Evolutionary conservation across 2,329 filamentous ascomycete genomes (phyloP).

Genomic region (Penicillium sp.): DNA sequence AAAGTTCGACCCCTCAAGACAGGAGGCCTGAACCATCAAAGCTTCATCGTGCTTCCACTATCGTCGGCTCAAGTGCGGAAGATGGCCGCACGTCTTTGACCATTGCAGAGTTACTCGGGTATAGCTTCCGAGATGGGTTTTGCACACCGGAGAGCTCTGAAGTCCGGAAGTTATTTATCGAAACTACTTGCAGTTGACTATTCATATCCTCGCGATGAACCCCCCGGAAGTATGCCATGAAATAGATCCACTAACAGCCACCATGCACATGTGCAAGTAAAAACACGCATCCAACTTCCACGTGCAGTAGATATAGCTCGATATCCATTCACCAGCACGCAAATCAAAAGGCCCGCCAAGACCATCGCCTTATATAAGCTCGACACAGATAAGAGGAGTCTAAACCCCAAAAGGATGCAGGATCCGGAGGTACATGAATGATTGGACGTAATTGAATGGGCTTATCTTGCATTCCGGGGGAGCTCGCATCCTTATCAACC

Average conservation of each 20-base stretch:
- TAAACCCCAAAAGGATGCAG: conserved; percentile 17
- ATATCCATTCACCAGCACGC: too few relatives aligned
- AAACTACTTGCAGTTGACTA: too few relatives aligned
- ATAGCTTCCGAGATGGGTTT: background rate
- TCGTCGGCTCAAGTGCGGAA: background rate
- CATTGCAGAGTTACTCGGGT: background rate
- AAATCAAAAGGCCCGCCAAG: background rate
- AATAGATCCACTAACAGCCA: too few relatives aligned
- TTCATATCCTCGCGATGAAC: too few relatives aligned
- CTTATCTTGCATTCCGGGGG: background rate
- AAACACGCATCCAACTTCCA: too few relatives aligned
- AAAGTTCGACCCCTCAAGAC: background rate
- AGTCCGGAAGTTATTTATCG: too few relatives aligned
- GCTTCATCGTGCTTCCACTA: background rate
- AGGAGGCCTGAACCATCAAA: background rate
- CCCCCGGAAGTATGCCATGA: too few relatives aligned
- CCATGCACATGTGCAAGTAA: too few relatives aligned
- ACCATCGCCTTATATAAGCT: background rate
- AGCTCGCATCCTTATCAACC: conserved; percentile 11
- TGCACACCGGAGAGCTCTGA: too few relatives aligned
- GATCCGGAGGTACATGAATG: conserved; percentile 13
- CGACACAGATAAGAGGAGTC: conserved; percentile 2
- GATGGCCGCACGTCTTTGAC: background rate
- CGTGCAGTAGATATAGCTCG: too few relatives aligned
- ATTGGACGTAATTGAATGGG: conserved; percentile 10